phyloP scores from a whole-genome alignment of 148 eudicot species.

The Rhododendron simsii region DNA sequence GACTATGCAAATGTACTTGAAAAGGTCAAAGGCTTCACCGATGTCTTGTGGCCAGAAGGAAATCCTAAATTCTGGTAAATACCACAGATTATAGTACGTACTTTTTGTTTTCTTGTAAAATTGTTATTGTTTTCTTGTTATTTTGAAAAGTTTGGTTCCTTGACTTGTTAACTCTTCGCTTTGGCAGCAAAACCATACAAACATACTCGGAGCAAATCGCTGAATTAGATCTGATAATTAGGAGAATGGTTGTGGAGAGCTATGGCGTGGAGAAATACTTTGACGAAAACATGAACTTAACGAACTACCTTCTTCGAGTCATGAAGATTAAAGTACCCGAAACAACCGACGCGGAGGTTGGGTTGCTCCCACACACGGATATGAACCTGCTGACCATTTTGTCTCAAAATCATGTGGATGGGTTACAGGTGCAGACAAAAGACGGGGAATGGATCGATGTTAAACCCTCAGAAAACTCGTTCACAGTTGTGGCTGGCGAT shows the following conservation, averaged over 20 bases:
- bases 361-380: slow-evolving; percentile 36
- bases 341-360: slow-evolving; percentile 26
- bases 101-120: neutral
- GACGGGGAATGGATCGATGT: slow-evolving; percentile 35
- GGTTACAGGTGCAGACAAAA: slow-evolving; percentile 36
- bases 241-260: slow-evolving; percentile 43
- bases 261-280: slow-evolving; percentile 29
- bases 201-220: slow-evolving; percentile 29
- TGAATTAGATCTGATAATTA: slow-evolving; percentile 32
- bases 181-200: slow-evolving; percentile 28
- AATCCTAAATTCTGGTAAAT: slow-evolving; percentile 23
- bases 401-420: slow-evolving; percentile 33
- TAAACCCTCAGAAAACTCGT: slow-evolving; percentile 25
- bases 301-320: slow-evolving; percentile 37
- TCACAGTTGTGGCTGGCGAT: slow-evolving; percentile 37
- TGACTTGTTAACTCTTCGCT: neutral
- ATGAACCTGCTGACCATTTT: slow-evolving; percentile 40
- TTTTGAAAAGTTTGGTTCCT: neutral
- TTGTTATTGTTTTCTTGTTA: neutral
- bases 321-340: slow-evolving; percentile 36
- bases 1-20: slow-evolving; percentile 16
- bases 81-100: neutral
- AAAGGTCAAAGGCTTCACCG: slow-evolving; percentile 1
- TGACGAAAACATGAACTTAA: slow-evolving; percentile 35
- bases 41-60: slow-evolving; percentile 23